Conservation (phyloP, 148 eudicot genomes). For the Rhododendron kiyosumense region DNA sequence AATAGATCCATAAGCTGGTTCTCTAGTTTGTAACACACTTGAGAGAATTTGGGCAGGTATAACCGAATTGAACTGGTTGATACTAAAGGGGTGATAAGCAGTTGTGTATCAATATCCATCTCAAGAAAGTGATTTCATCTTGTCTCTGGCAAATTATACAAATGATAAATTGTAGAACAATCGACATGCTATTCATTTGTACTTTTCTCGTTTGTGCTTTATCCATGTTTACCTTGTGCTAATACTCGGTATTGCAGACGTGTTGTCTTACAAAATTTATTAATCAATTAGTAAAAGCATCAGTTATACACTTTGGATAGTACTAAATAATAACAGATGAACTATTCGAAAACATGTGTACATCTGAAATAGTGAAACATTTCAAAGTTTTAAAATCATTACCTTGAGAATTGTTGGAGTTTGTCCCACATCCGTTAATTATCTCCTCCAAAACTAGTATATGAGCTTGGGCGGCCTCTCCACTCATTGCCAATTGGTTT, state of each 20-base stretch:
- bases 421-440: background rate
- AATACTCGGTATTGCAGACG: background rate
- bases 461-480: no score
- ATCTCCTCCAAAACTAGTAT: background rate
- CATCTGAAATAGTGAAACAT: background rate
- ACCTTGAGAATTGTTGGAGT: background rate
- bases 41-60: background rate
- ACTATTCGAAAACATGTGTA: background rate
- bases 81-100: background rate
- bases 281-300: background rate
- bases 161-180: background rate
- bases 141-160: background rate
- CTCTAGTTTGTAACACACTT: background rate
- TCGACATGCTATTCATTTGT: background rate
- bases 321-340: background rate
- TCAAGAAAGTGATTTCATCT: background rate
- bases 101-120: background rate
- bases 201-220: background rate
- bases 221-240: background rate
- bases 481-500: background rate
- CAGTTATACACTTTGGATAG: no score
- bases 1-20: background rate
- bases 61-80: background rate
- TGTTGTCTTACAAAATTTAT: background rate
- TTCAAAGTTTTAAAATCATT: background rate